These are phyloP conservation scores for Pleoardoris graminearum DNA, from an alignment of 2,329 filamentous ascomycete genomes.

Conservation along the genomic window DNA sequence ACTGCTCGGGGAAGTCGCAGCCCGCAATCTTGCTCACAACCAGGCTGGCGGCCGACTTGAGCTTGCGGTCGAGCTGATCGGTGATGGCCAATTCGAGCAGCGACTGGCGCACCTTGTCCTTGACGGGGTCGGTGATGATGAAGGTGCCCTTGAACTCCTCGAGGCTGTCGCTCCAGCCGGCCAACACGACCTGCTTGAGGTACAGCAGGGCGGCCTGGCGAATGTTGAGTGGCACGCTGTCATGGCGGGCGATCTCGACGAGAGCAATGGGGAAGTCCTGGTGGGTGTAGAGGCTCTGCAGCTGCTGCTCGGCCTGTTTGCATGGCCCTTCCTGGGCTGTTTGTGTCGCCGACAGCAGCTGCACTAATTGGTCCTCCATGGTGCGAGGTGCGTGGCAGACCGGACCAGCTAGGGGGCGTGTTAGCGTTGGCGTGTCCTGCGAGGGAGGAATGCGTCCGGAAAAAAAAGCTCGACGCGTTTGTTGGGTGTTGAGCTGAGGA, in stretches of 20 bases:
- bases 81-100: slow-evolving; percentile 78
- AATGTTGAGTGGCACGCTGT: slow-evolving; percentile 70
- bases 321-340: slow-evolving; percentile 73
- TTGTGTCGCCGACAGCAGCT: slow-evolving; percentile 85
- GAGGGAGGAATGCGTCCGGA: slow-evolving; percentile 3
- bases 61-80: slow-evolving; percentile 75
- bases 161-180: slow-evolving; percentile 78
- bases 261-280: slow-evolving; percentile 77
- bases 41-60: slow-evolving; percentile 86
- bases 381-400: slow-evolving; percentile 28
- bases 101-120: slow-evolving; percentile 70
- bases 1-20: slow-evolving; percentile 90
- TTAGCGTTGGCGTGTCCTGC: slow-evolving; percentile 9
- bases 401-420: slow-evolving; percentile 3
- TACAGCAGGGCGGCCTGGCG: slow-evolving; percentile 81
- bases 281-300: slow-evolving; percentile 70
- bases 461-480: slow-evolving; percentile 14
- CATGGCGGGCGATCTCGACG: slow-evolving; percentile 77
- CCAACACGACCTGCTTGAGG: slow-evolving; percentile 80
- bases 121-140: slow-evolving; percentile 72
- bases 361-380: slow-evolving; percentile 93
- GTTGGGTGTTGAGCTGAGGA: slow-evolving; percentile 5
- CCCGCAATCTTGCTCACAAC: slow-evolving; percentile 92
- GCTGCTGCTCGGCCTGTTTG: slow-evolving; percentile 82
- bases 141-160: slow-evolving; percentile 71